These are phyloP conservation scores for Globisporangium lucens DNA, from an alignment of 352 stramenopile species.

Conservation along the genomic window DNA sequence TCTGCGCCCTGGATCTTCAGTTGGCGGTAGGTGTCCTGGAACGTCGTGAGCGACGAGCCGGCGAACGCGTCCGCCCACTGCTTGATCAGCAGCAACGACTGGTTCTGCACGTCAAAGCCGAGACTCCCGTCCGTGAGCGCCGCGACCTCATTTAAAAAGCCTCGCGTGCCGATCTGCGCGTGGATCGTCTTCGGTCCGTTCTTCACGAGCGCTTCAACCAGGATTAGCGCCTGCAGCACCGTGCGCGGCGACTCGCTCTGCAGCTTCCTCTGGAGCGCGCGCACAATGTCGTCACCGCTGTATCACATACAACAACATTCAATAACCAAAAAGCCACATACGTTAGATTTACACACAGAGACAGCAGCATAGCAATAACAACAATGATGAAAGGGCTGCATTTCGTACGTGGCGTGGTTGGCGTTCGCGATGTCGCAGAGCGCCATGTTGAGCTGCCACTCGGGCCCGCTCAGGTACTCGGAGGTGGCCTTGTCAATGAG, in stretches of 20 bases:
- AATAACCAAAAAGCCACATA: not conserved
- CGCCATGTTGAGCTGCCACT: constrained; percentile 75
- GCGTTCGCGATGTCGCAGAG: constrained; percentile 69
- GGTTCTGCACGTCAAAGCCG: constrained; percentile 74
- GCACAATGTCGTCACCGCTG: constrained; percentile 64
- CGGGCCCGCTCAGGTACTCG: constrained; percentile 38
- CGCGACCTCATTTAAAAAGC: constrained; percentile 67
- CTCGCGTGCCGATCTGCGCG: constrained; percentile 46
- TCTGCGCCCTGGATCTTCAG: constrained; percentile 70
- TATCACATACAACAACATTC: not conserved
- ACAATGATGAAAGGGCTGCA: not conserved
- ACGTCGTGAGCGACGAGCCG: constrained; percentile 40
- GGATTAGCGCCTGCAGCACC: constrained; percentile 51
- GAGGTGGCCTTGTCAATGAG: constrained; percentile 62
- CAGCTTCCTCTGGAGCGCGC: constrained; percentile 50
- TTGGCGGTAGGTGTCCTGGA: constrained; percentile 77
- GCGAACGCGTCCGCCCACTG: constrained; percentile 79
- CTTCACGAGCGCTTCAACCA: constrained; percentile 76
- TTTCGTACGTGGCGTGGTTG: constrained; percentile 38
- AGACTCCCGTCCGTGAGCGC: constrained; percentile 61
- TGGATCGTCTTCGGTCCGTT: constrained; percentile 66
- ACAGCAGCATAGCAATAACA: not conserved
- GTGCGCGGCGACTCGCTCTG: constrained; percentile 44
- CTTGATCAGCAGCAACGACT: constrained; percentile 72
- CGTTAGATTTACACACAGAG: not conserved